A percentile compares a stretch with the other conserved stretches of the same genome.
These are phyloP conservation scores for Oryza officinalis DNA, from an alignment of 176 grass and related monocot genomes.

Conservation along the genomic window DNA sequence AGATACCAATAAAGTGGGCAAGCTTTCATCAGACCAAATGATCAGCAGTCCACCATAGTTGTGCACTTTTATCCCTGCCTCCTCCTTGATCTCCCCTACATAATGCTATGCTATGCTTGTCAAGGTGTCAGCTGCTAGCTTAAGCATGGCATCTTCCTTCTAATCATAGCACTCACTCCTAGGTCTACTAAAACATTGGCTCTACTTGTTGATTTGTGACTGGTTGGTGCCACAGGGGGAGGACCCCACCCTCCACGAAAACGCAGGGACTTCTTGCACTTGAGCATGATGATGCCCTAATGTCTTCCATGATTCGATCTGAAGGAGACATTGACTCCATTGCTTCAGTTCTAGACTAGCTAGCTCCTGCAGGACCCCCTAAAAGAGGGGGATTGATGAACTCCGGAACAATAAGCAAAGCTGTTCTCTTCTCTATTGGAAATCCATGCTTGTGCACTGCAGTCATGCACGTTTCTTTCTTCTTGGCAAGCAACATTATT, in stretches of 20 bases:
- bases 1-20: constrained; percentile 58
- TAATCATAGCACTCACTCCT: constrained; percentile 65
- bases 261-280: constrained; percentile 24
- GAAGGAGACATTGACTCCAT: constrained; percentile 53
- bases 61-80: constrained; percentile 31
- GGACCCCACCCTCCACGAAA: constrained; percentile 16
- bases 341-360: constrained; percentile 41
- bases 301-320: constrained; percentile 46
- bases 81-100: constrained; percentile 15
- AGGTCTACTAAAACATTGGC: constrained; percentile 60
- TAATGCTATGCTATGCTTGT: constrained; percentile 11
- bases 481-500: neutral
- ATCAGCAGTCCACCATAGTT: constrained; percentile 52
- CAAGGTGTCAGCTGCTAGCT: constrained; percentile 47
- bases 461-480: neutral
- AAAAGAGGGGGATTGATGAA: constrained; percentile 47
- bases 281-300: constrained; percentile 39
- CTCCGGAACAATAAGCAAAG: constrained; percentile 53
- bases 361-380: neutral
- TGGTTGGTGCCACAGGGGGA: constrained; percentile 35
- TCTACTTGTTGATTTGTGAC: constrained; percentile 59
- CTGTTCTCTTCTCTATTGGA: constrained; percentile 29
- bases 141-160: constrained; percentile 64
- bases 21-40: constrained; percentile 74
- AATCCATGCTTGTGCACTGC: constrained; percentile 31